phyloP scores from a whole-genome alignment of 2,329 filamentous ascomycete species.

The Colletotrichum sp. region DNA sequence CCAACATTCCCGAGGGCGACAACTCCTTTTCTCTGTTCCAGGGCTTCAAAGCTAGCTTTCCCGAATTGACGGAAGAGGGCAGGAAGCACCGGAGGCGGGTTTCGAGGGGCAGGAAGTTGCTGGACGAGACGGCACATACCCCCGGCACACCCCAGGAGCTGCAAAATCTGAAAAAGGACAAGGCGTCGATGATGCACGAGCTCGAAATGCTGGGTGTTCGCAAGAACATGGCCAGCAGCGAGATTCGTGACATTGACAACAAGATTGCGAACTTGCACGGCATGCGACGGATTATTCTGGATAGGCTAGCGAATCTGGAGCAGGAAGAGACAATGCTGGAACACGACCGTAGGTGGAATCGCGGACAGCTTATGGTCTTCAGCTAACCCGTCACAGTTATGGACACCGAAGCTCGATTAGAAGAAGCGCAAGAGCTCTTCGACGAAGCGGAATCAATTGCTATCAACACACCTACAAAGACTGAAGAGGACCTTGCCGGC shows the following conservation, averaged over 20 bases:
- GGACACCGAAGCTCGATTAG: conserved; percentile 66
- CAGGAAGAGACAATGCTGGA: conserved; percentile 90
- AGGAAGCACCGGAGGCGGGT: conserved; percentile 74
- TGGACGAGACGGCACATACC: conserved; percentile 66
- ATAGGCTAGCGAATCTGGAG: conserved; percentile 84
- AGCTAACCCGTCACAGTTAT: conserved; percentile 56
- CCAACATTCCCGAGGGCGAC: conserved; percentile 85
- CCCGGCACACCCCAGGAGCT: conserved; percentile 70
- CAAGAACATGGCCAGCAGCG: conserved; percentile 97
- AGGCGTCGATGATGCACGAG: conserved; percentile 79
- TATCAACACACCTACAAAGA: conserved; percentile 54
- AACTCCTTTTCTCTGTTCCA: conserved; percentile 94
- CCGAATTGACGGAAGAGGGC: conserved; percentile 71
- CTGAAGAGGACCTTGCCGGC: conserved; percentile 58
- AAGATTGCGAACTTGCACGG: conserved; percentile 93
- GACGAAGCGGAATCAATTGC: conserved; percentile 65
- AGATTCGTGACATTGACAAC: conserved; percentile 95
- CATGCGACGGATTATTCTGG: conserved; percentile 91
- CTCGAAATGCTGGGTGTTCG: conserved; percentile 90
- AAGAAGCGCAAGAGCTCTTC: conserved; percentile 64
- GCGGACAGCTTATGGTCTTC: neutral
- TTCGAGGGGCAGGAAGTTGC: conserved; percentile 77
- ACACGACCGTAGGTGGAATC: conserved; percentile 72
- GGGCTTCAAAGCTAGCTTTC: conserved; percentile 91
- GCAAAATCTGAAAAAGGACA: conserved; percentile 79